Evolutionary conservation across 1,139 yeast genomes (phyloP), one percentile per base, ranked within the genome.

Genomic region (Diutina neorugosa): DNA sequence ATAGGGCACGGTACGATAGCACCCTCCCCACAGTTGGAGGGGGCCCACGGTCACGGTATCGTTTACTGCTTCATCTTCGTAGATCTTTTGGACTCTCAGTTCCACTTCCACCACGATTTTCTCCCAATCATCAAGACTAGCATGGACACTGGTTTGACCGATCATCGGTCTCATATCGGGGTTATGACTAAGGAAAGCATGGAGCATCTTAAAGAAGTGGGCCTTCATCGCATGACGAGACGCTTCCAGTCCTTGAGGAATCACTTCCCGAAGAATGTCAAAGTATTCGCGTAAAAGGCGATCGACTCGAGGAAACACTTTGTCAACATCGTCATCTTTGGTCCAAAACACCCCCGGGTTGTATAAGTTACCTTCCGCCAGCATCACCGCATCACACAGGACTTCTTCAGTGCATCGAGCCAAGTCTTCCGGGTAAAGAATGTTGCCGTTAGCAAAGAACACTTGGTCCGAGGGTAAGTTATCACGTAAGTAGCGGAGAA

Each of bases 301-400:
- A 66, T 93, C 98, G 3, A 91, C 94, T 55, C 98, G 75, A 3
- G 97, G 96, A 62, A 81, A 90, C 56, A 81, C 84, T 59, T 71
- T 82, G 41, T 87, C 90, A 20, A 71, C 73, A 57, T 83, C 80
- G 27, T 75, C 64, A 11, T 65, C 58, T 52, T 69, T 64, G 0
- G 81, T 74, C 84, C 84, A 80, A 64, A 94, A 93, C 0, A 91
- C 81, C 3, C 96, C 98, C 0, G 99, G 98, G 61, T 94, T 94
- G 68, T 85, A 87, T 49, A 94, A 71, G 63, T 90, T 90, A 0
- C 96, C 96, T 66, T 94, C 99, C 0, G 98, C 98, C 49, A 96
- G 84, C 98, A 94, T 94, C 20, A 93, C 94, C 0, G 93, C 97
- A 69, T 94, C 97, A 59, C 94, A 86, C 0, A 69, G 70, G 1